Evolutionary conservation across 1,284 basidiomycete genomes (phyloP).

Genomic region (Rhodotorula sp.): DNA sequence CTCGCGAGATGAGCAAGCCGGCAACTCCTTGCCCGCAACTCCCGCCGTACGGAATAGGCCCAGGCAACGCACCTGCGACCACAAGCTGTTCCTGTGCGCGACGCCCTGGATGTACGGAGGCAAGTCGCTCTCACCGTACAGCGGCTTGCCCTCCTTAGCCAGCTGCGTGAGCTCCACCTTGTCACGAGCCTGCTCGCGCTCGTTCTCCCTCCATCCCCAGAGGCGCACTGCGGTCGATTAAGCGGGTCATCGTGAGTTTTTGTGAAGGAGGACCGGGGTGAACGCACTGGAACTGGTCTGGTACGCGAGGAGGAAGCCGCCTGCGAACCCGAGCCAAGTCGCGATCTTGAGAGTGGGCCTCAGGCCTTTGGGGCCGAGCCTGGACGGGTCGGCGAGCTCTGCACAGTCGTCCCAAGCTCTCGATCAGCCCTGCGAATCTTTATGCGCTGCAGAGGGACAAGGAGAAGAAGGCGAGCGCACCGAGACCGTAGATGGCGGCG

Average conservation of each 20-base stretch:
- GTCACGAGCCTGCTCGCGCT: constrained; percentile 72
- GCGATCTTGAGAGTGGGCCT: constrained; percentile 53
- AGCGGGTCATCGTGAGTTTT: not conserved
- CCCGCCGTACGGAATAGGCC: not conserved
- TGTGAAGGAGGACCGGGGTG: not conserved
- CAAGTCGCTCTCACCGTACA: constrained; percentile 80
- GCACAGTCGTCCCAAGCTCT: not conserved
- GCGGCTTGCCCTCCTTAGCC: constrained; percentile 69
- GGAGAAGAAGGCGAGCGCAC: constrained; percentile 50
- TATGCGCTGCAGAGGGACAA: not conserved
- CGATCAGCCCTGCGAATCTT: not conserved
- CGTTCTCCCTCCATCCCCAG: constrained; percentile 95
- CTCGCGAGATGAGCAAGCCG: no score
- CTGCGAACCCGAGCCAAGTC: constrained; percentile 67
- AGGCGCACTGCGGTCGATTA: constrained; percentile 68
- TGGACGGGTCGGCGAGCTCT: constrained; percentile 55
- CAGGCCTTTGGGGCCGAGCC: constrained; percentile 28
- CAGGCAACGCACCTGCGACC: constrained; percentile 60
- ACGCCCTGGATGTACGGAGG: constrained; percentile 83
- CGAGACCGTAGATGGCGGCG: constrained; percentile 68
- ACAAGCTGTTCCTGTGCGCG: constrained; percentile 87
- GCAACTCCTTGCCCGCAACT: constrained; percentile 26
- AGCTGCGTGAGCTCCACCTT: constrained; percentile 70
- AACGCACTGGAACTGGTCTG: constrained; percentile 55
- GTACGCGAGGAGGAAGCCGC: constrained; percentile 92